These are phyloP conservation scores for Phialophora expanda DNA, from an alignment of 2,329 filamentous ascomycete genomes.

Conservation along the genomic window DNA sequence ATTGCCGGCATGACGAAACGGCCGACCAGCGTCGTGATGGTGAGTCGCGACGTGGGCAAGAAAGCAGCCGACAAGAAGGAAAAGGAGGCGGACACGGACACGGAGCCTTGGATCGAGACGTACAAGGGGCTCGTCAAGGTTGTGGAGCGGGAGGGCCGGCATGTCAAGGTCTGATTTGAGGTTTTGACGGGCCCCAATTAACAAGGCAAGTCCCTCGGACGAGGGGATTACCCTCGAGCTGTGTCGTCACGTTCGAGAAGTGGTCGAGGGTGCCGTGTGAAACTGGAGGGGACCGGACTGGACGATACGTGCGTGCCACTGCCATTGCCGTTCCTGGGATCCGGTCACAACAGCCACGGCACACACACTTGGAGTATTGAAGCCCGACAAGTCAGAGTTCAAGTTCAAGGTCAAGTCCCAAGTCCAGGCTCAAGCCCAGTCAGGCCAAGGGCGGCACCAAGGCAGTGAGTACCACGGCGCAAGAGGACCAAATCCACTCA, in stretches of 20 bases:
- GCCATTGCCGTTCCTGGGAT: not conserved
- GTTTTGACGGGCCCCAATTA: not conserved
- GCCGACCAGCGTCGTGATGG: slow-evolving; percentile 95
- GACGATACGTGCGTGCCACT: not conserved
- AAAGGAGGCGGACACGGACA: slow-evolving; percentile 51
- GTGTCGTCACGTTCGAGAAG: not conserved
- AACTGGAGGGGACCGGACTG: not conserved
- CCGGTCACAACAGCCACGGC: not conserved
- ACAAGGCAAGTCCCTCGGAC: too few species aligned
- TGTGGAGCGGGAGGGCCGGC: slow-evolving; percentile 63
- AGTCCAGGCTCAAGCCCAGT: too few species aligned
- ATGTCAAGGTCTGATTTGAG: slow-evolving; percentile 57
- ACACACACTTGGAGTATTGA: not conserved
- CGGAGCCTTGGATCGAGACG: slow-evolving; percentile 56
- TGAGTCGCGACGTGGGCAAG: slow-evolving; percentile 58
- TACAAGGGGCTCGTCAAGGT: slow-evolving; percentile 64
- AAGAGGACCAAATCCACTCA: too few species aligned
- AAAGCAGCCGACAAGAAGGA: slow-evolving; percentile 50
- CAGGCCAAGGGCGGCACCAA: too few species aligned
- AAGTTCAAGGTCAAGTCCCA: too few species aligned
- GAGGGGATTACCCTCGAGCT: not conserved
- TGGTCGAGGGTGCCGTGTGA: not conserved
- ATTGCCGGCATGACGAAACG: slow-evolving; percentile 93
- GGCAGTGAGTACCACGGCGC: too few species aligned
- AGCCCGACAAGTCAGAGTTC: too few species aligned